Evolutionary conservation across 768 basidiomycete genomes (phyloP).

Genomic region (Russula sp.): DNA sequence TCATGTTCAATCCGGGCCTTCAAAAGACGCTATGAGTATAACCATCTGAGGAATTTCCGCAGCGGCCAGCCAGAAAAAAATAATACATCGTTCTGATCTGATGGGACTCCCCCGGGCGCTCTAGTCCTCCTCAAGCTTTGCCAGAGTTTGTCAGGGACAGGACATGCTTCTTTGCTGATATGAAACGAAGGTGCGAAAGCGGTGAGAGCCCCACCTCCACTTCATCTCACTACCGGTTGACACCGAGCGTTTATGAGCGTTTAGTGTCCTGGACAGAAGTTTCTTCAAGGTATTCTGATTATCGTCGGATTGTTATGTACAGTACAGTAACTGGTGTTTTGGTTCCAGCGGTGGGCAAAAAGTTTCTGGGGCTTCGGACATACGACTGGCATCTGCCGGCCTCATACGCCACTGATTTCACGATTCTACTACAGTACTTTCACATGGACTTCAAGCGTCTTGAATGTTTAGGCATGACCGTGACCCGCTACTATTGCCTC

Average conservation of each 20-base stretch:
- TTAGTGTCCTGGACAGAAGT: not conserved
- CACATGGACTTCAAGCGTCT: not conserved
- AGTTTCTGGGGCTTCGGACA: not conserved
- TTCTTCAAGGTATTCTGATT: not conserved
- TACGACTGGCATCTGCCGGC: not conserved
- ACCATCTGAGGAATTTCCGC: not conserved
- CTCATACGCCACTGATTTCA: not conserved
- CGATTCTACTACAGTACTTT: not conserved
- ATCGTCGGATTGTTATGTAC: not conserved
- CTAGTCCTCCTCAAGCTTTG: not conserved
- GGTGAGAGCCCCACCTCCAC: no score
- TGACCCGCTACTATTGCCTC: not conserved
- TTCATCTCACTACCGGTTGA: not conserved
- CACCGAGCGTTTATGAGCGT: not conserved
- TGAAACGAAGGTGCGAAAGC: not conserved
- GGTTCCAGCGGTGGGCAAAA: not conserved
- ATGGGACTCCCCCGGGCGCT: not conserved
- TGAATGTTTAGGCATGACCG: not conserved
- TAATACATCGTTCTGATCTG: not conserved
- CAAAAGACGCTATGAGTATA: not conserved
- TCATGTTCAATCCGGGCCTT: constrained; percentile 3
- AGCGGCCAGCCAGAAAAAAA: not conserved
- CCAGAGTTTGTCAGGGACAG: not conserved
- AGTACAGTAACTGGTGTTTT: not conserved
- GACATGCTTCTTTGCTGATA: not conserved